Percentiles rank a stretch among this genome's conserved stretches.
phyloP scores from a whole-genome alignment of 441 rosid species.

The Hura crepitans region DNA sequence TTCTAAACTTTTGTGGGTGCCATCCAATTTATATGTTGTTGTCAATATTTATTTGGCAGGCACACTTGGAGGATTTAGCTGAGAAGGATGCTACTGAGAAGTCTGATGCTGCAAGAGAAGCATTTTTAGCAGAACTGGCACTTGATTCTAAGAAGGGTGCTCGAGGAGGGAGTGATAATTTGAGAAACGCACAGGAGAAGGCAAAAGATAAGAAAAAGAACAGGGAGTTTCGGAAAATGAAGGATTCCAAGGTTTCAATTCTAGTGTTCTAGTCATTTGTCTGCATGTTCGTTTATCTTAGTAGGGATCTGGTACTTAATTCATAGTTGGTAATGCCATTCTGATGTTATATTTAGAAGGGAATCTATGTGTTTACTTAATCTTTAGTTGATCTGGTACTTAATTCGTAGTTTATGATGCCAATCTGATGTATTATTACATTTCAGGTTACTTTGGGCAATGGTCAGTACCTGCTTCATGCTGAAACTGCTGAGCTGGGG shows the following conservation, averaged over 20 bases:
- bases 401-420: conserved; percentile 8
- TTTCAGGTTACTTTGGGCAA: conserved; percentile 48
- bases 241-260: conserved; percentile 65
- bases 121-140: conserved; percentile 88
- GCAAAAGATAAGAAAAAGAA: conserved; percentile 80
- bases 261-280: background rate
- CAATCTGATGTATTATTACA: conserved; percentile 18
- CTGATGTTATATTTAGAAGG: no score
- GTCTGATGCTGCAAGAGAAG: conserved; percentile 97
- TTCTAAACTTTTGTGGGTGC: conserved; percentile 15
- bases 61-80: conserved; percentile 83
- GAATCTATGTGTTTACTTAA: no score
- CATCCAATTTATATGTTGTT: conserved; percentile 15
- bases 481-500: conserved; percentile 51
- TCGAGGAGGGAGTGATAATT: conserved; percentile 55
- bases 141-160: conserved; percentile 73
- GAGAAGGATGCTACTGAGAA: conserved; percentile 94
- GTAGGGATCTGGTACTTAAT: conserved; percentile 10
- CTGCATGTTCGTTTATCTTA: conserved; percentile 1
- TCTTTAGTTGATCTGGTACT: conserved; percentile 8
- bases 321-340: conserved; percentile 7
- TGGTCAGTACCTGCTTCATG: conserved; percentile 42
- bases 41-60: conserved; percentile 38
- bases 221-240: conserved; percentile 59
- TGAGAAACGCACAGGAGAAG: conserved; percentile 65